Evolutionary conservation across 2,329 filamentous ascomycete species (phyloP).

Genomic region (Colletotrichum sp.): DNA sequence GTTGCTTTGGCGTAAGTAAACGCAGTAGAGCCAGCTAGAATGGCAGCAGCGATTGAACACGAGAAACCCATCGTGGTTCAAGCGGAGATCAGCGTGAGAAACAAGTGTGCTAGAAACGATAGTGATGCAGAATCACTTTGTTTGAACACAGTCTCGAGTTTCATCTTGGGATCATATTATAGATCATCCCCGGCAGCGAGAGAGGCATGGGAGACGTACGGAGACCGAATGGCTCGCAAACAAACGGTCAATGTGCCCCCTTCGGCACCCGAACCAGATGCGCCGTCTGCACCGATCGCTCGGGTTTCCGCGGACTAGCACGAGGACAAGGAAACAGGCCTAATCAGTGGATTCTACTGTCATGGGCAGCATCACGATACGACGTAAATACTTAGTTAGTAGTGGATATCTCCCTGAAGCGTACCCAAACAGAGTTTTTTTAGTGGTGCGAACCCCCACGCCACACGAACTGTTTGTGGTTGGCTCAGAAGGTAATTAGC

Average conservation of each 20-base stretch:
- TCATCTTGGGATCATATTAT: neutral
- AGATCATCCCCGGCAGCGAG: rapidly evolving
- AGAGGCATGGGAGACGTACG: rapidly evolving
- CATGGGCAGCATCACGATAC: neutral
- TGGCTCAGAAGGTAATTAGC: neutral
- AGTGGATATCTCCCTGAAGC: neutral
- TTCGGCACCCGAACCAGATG: neutral
- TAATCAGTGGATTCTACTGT: neutral
- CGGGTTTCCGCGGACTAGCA: neutral
- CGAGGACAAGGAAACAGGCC: neutral
- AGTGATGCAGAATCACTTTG: neutral
- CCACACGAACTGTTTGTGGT: neutral
- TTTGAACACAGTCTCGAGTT: too few species aligned
- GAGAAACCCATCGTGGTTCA: neutral
- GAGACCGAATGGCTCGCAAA: neutral
- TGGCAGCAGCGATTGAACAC: neutral
- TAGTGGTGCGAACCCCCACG: neutral
- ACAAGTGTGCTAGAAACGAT: neutral
- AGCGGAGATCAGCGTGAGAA: neutral
- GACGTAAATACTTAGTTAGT: neutral
- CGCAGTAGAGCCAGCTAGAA: neutral
- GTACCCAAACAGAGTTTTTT: neutral
- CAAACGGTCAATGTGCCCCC: rapidly evolving
- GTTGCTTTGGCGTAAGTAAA: neutral
- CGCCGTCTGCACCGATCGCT: rapidly evolving